phyloP scores from a whole-genome alignment of 2,329 filamentous ascomycete genomes.

The Tolypocladium amazonense region DNA sequence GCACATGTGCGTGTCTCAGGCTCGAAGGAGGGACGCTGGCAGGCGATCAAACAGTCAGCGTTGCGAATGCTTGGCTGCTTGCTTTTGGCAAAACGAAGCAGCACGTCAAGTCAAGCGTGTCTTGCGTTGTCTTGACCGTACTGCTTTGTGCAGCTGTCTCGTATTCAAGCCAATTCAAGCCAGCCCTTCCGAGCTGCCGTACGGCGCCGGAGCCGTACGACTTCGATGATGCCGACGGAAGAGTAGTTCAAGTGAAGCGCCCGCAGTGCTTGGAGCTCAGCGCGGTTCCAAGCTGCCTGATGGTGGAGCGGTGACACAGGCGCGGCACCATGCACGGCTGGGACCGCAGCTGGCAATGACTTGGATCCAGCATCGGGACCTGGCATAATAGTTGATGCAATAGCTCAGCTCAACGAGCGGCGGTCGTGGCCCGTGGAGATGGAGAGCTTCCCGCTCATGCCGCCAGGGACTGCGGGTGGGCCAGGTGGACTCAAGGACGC shows the following conservation, averaged over 20 bases:
- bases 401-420: not conserved
- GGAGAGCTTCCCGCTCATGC: not conserved
- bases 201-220: not conserved
- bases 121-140: not conserved
- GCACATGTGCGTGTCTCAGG: not conserved
- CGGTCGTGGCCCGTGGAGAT: not conserved
- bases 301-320: not conserved
- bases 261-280: not conserved
- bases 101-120: not conserved
- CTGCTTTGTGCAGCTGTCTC: not conserved
- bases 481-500: not conserved
- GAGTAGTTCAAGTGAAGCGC: not conserved
- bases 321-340: not conserved
- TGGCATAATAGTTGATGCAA: not conserved
- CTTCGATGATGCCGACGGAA: not conserved
- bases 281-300: not conserved
- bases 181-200: not conserved
- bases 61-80: not conserved
- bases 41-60: not conserved
- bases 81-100: not conserved
- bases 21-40: not conserved
- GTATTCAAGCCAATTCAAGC: not conserved
- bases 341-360: not conserved
- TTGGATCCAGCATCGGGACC: not conserved
- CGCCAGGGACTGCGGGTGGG: not conserved